phyloP scores from a whole-genome alignment of 1,284 basidiomycete genomes.

The Hemileia vastatrix region DNA sequence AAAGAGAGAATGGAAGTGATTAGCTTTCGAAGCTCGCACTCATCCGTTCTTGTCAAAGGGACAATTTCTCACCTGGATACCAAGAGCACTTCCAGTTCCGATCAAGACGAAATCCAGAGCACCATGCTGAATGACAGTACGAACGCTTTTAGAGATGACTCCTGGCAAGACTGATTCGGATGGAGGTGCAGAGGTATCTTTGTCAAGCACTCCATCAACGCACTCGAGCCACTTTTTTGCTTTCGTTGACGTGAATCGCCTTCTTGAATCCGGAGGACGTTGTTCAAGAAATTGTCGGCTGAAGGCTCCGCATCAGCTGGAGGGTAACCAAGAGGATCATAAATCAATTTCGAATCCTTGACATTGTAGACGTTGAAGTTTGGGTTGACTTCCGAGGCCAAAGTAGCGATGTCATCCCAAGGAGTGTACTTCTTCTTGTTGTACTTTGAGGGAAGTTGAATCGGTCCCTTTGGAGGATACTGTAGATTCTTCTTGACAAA shows the following conservation, averaged over 20 bases:
- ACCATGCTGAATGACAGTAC: constrained; percentile 18
- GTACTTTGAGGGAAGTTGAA: constrained; percentile 19
- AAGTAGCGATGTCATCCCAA: constrained; percentile 5
- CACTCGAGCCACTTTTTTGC: constrained; percentile 25
- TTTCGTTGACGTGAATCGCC: constrained; percentile 32
- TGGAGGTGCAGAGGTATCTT: not conserved
- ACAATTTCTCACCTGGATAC: not conserved
- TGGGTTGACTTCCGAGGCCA: constrained; percentile 25
- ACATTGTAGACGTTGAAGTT: constrained; percentile 30
- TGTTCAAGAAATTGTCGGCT: constrained; percentile 29
- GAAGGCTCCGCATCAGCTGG: constrained; percentile 10
- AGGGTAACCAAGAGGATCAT: constrained; percentile 28
- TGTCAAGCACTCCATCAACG: not conserved
- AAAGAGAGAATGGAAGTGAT: too few species aligned
- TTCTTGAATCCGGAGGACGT: constrained; percentile 33
- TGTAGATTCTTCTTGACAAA: constrained; percentile 33
- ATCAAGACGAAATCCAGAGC: constrained; percentile 5
- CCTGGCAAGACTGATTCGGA: not conserved
- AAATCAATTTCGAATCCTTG: not conserved
- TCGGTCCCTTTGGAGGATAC: constrained; percentile 35
- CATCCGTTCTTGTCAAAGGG: too few species aligned
- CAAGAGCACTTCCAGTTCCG: not conserved
- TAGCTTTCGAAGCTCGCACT: too few species aligned
- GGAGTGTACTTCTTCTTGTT: constrained; percentile 15
- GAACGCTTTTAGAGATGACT: constrained; percentile 3